phyloP scores from a whole-genome alignment of 371 early-diverging fungal genomes.

The Sporodiniella umbellata region DNA sequence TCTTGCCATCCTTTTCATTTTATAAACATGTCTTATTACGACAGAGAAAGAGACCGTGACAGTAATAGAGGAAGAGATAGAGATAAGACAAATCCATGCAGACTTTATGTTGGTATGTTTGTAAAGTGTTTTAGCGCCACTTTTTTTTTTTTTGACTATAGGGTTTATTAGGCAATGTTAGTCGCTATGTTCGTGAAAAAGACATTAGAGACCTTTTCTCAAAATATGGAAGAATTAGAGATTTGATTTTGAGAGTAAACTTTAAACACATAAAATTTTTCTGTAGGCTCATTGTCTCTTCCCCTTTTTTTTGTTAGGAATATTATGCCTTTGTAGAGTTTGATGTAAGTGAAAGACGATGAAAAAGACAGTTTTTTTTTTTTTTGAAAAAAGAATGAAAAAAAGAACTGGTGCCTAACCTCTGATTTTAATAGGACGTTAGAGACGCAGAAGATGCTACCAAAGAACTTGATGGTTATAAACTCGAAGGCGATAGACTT shows the following conservation, averaged over 20 bases:
- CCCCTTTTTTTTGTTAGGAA: constrained; percentile 31
- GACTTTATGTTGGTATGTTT: constrained; percentile 40
- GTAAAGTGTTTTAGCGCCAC: background rate
- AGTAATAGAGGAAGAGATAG: constrained; percentile 19
- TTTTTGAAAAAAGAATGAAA: background rate
- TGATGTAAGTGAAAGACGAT: constrained; percentile 42
- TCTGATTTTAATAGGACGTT: constrained; percentile 15
- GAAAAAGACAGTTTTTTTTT: no score
- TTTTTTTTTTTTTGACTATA: background rate
- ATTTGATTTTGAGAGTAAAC: constrained; percentile 25
- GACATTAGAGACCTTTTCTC: constrained; percentile 36
- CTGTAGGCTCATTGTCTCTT: background rate
- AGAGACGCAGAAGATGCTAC: constrained; percentile 76
- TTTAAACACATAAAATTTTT: no score
- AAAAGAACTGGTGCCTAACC: background rate
- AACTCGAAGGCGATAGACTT: constrained; percentile 42
- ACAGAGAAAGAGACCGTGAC: constrained; percentile 16
- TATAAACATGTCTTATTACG: constrained; percentile 19
- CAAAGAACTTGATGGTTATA: constrained; percentile 60
- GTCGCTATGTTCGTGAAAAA: constrained; percentile 37
- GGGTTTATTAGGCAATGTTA: constrained; percentile 24
- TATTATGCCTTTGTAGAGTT: constrained; percentile 54
- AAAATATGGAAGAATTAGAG: constrained; percentile 30
- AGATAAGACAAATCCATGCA: constrained; percentile 26
- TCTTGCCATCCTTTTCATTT: constrained; percentile 2